A percentile compares a stretch with the other conserved stretches of the same genome.
These are phyloP conservation scores for Erigeron canadensis DNA, from an alignment of 129 eudicot species.

Conservation along the genomic window DNA sequence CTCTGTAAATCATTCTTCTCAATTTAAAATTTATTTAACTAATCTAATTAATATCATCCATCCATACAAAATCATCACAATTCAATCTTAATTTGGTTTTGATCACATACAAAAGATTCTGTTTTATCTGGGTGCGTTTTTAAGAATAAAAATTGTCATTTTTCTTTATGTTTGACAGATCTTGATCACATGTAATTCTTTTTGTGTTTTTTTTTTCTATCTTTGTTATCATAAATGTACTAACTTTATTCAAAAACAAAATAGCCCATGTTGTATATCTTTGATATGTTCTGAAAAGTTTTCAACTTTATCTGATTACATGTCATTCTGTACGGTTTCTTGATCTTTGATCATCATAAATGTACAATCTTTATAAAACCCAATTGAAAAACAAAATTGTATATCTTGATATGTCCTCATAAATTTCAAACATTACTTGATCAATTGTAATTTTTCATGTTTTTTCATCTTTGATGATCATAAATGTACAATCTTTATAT, in stretches of 20 bases:
- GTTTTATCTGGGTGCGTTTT: slow-evolving; percentile 28
- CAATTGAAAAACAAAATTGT: slow-evolving; percentile 24
- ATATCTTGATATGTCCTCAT: slow-evolving; percentile 7
- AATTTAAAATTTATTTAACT: neutral
- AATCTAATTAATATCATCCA: slow-evolving; percentile 27
- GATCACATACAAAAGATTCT: slow-evolving; percentile 34
- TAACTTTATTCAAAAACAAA: slow-evolving; percentile 25
- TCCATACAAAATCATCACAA: slow-evolving; percentile 15
- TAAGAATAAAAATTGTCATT: slow-evolving; percentile 17
- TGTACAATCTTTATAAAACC: slow-evolving; percentile 40
- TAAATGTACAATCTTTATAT: slow-evolving; percentile 44
- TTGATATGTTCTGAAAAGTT: neutral
- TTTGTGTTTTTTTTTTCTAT: slow-evolving; percentile 42
- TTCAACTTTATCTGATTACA: slow-evolving; percentile 23
- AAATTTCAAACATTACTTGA: too few species aligned
- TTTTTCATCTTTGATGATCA: neutral
- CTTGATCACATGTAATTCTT: slow-evolving; percentile 50
- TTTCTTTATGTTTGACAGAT: slow-evolving; percentile 45
- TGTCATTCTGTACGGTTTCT: slow-evolving; percentile 38
- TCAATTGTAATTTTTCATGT: too few species aligned
- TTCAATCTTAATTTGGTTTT: slow-evolving; percentile 15
- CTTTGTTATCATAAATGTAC: slow-evolving; percentile 56
- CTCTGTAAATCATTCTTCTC: slow-evolving; percentile 27
- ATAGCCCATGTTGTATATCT: slow-evolving; percentile 11
- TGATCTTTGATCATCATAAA: slow-evolving; percentile 57